Evolutionary conservation across 306 rosid species (phyloP), one percentile per base, ranked within the genome.

Genomic region (peach (Prunus persica)): DNA sequence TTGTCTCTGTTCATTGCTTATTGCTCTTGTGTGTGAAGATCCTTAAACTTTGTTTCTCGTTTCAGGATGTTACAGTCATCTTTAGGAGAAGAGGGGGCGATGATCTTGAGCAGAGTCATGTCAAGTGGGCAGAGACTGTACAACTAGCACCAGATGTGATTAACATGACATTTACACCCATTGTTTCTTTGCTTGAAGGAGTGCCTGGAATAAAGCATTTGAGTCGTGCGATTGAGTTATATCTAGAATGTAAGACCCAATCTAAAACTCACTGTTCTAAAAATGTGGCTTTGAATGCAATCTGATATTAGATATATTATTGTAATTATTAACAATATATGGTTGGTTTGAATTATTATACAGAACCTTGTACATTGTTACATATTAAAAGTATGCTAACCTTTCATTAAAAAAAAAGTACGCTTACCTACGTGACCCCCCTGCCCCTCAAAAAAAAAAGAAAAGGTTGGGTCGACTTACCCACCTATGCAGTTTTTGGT

Each of bases 1-100:
- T 45, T 58, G 34, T 58, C 79, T 25, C 78, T 78, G 57, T 77
- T 79, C 50, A 38, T 74, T 70, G 32, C 46, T 51, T 65, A 16
- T 46, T 58, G 13, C 8, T 28, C 41, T n/a, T 55, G 47, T 38
- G 2, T 12, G 51, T n/a, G 34, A 14, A 75, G 1, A 20, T 38
- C 2, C 4, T 58, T 18, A 34, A 38, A 69, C 71, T 77, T 38
- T 64, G 38, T 80, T 77, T 78, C 43, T 74, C 80, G 72, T 78
- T 82, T 85, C 85, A 96, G 99, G 99, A 92, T 84, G 99, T 96
- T 72, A 96, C 98, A 6, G 98, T 96, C 56, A 96, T 96, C 73
- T 96, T 92, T 81, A 88, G 99, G 82, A 91, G 99, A 83, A 91
- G 99, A 84, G 99, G 99, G 32, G 99, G 99, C 22, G 97, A 96